Percentiles rank a stretch among this genome's conserved stretches.
phyloP scores from a whole-genome alignment of 2,329 filamentous ascomycete species.

The Colletotrichum sojae region DNA sequence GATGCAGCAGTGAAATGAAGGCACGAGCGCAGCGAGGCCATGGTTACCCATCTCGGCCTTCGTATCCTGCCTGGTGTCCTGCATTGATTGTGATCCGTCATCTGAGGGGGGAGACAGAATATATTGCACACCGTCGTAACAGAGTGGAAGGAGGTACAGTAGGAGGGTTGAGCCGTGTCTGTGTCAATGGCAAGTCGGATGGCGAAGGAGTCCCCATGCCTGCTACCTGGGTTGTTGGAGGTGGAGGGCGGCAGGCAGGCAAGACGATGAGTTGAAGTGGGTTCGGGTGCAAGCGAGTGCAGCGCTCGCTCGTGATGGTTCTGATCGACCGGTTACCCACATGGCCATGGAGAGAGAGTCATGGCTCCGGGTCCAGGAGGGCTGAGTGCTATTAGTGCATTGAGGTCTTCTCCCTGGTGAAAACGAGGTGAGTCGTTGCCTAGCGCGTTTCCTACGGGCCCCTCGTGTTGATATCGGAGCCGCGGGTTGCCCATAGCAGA shows the following conservation, averaged over 20 bases:
- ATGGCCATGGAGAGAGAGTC: conserved; percentile 29
- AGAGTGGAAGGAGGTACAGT: conserved; percentile 9
- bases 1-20: too few species aligned
- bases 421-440: conserved; percentile 29
- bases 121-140: conserved; percentile 16
- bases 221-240: not conserved
- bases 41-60: too few species aligned
- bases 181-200: conserved; percentile 4
- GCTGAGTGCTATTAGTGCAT: conserved; percentile 13
- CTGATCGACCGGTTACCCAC: conserved; percentile 19
- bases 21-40: too few species aligned
- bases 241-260: not conserved
- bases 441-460: conserved; percentile 33
- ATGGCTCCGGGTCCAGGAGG: conserved; percentile 21
- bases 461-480: conserved; percentile 31
- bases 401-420: conserved; percentile 13
- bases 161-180: conserved; percentile 7
- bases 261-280: conserved; percentile 11
- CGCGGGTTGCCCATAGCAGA: conserved; percentile 21
- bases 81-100: too few species aligned
- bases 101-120: not conserved
- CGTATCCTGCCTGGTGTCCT: too few species aligned
- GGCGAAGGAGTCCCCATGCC: conserved; percentile 4
- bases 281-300: conserved; percentile 18
- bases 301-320: conserved; percentile 24